Evolutionary conservation across 2,329 filamentous ascomycete species (phyloP).

Genomic region (Diaporthe helianthi): DNA sequence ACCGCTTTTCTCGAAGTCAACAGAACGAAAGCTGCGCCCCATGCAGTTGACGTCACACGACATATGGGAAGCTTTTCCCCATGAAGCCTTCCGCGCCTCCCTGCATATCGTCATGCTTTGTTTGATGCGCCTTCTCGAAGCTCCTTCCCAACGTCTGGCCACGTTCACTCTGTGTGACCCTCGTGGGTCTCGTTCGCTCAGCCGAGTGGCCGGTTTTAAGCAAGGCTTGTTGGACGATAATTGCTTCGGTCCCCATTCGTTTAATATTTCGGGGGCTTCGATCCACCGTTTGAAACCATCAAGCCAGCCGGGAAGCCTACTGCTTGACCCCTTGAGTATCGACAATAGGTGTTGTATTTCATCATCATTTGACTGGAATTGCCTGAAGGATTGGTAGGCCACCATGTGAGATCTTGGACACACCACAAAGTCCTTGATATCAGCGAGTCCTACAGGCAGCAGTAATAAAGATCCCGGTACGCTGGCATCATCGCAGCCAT

Average conservation of each 20-base stretch:
- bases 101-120: background rate
- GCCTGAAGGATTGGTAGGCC: background rate
- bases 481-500: constrained; percentile 4
- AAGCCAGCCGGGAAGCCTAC: background rate
- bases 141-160: background rate
- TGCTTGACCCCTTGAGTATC: background rate
- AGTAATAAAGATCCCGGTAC: background rate
- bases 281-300: background rate
- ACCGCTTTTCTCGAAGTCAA: constrained; percentile 8
- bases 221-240: background rate
- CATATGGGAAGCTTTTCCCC: background rate
- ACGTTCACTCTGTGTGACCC: constrained; percentile 17
- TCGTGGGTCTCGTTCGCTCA: constrained; percentile 22
- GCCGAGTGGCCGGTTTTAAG: constrained; percentile 27
- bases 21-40: background rate
- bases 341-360: background rate
- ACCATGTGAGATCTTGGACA: background rate
- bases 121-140: constrained; percentile 14
- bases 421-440: background rate
- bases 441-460: background rate
- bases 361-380: background rate
- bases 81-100: background rate
- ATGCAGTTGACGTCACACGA: constrained; percentile 33
- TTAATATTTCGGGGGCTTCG: background rate
- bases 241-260: background rate